Base-by-base conservation (phyloP, 1,284 basidiomycete species). In the Grifola frondosa region DNA sequence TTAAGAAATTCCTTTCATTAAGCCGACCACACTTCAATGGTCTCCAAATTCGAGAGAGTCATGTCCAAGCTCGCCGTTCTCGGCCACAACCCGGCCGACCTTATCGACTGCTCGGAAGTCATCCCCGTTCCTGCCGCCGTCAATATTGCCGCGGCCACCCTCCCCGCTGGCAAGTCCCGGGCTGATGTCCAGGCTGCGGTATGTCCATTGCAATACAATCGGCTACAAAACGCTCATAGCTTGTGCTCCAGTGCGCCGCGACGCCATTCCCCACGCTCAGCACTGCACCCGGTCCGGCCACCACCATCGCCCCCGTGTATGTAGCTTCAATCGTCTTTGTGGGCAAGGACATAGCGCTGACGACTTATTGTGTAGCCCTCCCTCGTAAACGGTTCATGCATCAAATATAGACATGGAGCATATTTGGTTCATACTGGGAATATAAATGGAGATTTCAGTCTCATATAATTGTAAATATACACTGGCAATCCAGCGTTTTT, bases 91-190 rank as follows among this genome's bases (percentile, higher is more conserved):
- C 36, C 45, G 8, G 24, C 33, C 11, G 30, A 46, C 5, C 42
- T 69, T 51, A 51, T 57, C 20, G 66, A 69, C 54, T 69, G 66
- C 53, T 63, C 63, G 28, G 67, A 69, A 12, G 59, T 67, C 26
- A 66, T 67, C 42, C 67, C 65, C 5, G 42, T 49, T 8, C 62
- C 66, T 2, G 44, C 46, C 22, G 23, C 53, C 13, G 42, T 56
- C 17, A 43, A 45, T 17, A 32, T 34, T 22, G 54, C 43, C 23
- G 40, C 45, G 5, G 46, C 54, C 6, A 48, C 42, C 17, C 53
- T 67, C 30, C 66, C 64, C 8, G 64, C 65, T 10, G 63, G 63
- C 4, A 54, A 61, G 43, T 53, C 53, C 26, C 30, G 53, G 31
- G 43, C 36, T 12, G 61, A 65, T 34, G 42, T 67, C 25, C 44